Percentiles rank a stretch among this genome's conserved stretches.
Evolutionary conservation across 1,139 yeast species (phyloP).

Genomic region (Scheffersomyces segobiensis): DNA sequence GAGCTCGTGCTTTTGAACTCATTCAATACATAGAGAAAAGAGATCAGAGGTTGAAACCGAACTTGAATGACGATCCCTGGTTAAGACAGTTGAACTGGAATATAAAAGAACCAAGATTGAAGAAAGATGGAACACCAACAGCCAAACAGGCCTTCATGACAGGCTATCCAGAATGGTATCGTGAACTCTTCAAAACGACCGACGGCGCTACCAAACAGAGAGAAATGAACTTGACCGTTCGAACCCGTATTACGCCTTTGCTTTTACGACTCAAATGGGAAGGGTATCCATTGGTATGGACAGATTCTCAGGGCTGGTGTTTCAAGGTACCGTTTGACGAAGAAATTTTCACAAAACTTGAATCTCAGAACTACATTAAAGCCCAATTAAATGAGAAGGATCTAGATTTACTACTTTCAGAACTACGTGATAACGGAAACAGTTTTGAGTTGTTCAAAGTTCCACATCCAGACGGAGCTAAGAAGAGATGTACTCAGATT

Average conservation of each 20-base stretch:
- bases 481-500: slow-evolving; percentile 71
- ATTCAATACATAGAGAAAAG: slow-evolving; percentile 33
- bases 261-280: slow-evolving; percentile 84
- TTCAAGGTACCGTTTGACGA: slow-evolving; percentile 57
- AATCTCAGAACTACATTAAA: slow-evolving; percentile 53
- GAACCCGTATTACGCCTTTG: slow-evolving; percentile 76
- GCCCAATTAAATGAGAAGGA: slow-evolving; percentile 17
- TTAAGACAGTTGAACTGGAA: slow-evolving; percentile 87
- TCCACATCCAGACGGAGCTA: slow-evolving; percentile 91
- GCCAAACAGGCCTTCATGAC: slow-evolving; percentile 78
- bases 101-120: slow-evolving; percentile 56
- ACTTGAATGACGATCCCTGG: slow-evolving; percentile 74
- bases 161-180: slow-evolving; percentile 95
- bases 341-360: slow-evolving; percentile 37
- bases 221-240: slow-evolving; percentile 61
- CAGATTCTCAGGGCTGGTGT: slow-evolving; percentile 84
- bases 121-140: slow-evolving; percentile 73
- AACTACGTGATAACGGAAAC: slow-evolving; percentile 23
- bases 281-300: slow-evolving; percentile 79
- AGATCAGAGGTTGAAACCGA: slow-evolving; percentile 27
- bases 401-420: slow-evolving; percentile 20
- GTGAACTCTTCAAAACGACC: slow-evolving; percentile 58
- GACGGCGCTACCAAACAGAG: slow-evolving; percentile 23
- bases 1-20: slow-evolving; percentile 60
- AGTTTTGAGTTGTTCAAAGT: slow-evolving; percentile 56